Evolutionary conservation across 352 stramenopile genomes (phyloP), one percentile per base, ranked within the genome.

Genomic region (Globisporangium orthogonon): DNA sequence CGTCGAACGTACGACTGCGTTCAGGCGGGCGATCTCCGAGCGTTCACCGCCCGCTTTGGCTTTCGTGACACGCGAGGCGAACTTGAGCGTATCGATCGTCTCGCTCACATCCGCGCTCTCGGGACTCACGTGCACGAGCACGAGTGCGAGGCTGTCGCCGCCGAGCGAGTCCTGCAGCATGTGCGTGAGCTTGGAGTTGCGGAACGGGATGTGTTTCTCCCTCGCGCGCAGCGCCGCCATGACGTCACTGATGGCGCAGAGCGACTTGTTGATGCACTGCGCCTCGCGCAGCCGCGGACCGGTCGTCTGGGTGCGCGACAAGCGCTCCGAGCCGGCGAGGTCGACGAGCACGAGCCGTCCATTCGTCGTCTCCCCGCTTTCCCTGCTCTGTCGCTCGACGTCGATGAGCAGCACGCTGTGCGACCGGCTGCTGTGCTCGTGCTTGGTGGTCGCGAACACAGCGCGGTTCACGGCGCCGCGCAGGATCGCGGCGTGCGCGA

Each of bases 131-230:
- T 92, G 83, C 2, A 90, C 71, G 3, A 92, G 54, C 53, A 92
- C 56, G 28, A 92, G 56, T 41, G 73, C 75, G 28, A 73, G 70
- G 50, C 66, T 82, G 30, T 71, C 55, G 2, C 63, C 69, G 9
- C 74, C 73, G 11, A 92, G 56, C 31, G 79, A 88, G 45, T 92
- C 81, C 54, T 93, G 85, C 31, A 95, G 65, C 58, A 95, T 57
- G 58, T 92, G 80, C 18, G 86, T 95, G 28, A 95, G 74, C 65
- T 95, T 95, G 11, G 81, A 88, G 54, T 95, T 93, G 13, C 86
- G 71, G 54, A 86, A 95, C 49, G 83, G 84, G 3, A 95, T 73
- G 61, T 93, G 82, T 29, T 91, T 90, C 23, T 94, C 82, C 63
- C 88, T 89, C 1, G 78, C 75, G 35, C 83, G 58, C 37, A 91